Evolutionary conservation across 441 rosid genomes (phyloP).

Genomic region (Mallotus repandus): DNA sequence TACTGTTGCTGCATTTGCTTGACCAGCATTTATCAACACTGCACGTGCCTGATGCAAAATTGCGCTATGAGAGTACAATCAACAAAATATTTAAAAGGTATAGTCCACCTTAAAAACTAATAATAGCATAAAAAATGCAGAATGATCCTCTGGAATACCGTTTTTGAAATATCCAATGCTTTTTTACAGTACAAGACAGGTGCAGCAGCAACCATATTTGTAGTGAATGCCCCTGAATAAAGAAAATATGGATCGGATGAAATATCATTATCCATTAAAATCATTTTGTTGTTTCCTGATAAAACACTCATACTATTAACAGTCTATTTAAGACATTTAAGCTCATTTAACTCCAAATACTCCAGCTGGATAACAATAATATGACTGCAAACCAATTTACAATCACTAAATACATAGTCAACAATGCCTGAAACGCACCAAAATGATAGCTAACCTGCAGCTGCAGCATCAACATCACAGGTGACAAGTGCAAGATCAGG

Average conservation of each 20-base stretch:
- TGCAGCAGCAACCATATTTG: constrained; percentile 90
- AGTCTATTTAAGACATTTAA: neutral
- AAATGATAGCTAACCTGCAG: constrained; percentile 55
- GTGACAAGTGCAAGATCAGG: constrained; percentile 91
- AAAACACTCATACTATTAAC: neutral
- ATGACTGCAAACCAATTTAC: neutral
- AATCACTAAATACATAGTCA: neutral
- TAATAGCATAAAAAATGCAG: constrained; percentile 4
- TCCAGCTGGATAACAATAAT: constrained; percentile 3
- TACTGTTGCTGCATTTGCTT: constrained; percentile 99
- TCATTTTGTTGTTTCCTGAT: neutral
- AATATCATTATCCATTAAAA: constrained; percentile 1
- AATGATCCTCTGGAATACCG: constrained; percentile 37
- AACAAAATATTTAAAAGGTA: neutral
- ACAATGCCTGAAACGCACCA: neutral
- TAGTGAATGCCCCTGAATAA: constrained; percentile 74
- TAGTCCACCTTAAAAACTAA: constrained; percentile 11
- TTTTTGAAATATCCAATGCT: constrained; percentile 47
- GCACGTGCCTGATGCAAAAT: constrained; percentile 69
- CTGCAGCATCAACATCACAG: constrained; percentile 82
- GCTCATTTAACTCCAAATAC: neutral
- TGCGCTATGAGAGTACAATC: constrained; percentile 14
- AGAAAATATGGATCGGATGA: neutral
- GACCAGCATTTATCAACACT: constrained; percentile 94
- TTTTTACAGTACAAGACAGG: constrained; percentile 83